phyloP scores from a whole-genome alignment of 805 yeast genomes.

The Phaffomyces opuntiae region DNA sequence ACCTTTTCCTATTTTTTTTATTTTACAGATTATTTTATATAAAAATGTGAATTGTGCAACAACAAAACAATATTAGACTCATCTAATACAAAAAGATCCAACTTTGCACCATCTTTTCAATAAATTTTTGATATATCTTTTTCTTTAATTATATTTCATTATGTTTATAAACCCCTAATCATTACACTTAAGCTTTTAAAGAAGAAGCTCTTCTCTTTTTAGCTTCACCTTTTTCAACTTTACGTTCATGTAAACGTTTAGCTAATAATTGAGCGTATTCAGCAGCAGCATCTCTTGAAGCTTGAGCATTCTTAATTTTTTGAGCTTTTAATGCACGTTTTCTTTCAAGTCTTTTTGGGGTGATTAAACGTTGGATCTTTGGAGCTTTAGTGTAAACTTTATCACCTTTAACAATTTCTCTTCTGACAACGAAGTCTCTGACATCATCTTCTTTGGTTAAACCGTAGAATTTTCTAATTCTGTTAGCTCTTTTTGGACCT shows the following conservation, averaged over 20 bases:
- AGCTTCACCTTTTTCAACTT: constrained; percentile 97
- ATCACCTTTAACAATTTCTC: constrained; percentile 97
- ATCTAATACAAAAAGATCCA: constrained; percentile 4
- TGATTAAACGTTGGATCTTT: constrained; percentile 98
- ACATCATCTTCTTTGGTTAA: constrained; percentile 89
- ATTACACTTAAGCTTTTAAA: constrained; percentile 62
- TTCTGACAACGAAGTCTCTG: constrained; percentile 88
- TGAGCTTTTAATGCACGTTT: constrained; percentile 93
- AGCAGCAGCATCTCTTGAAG: constrained; percentile 99
- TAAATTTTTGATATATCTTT: not conserved
- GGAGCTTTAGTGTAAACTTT: constrained; percentile 99
- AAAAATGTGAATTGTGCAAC: constrained; percentile 6
- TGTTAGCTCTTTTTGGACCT: constrained; percentile 99
- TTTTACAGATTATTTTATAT: constrained; percentile 6
- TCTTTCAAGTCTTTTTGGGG: constrained; percentile 99
- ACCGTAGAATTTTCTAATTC: constrained; percentile 99
- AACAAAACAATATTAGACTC: constrained; percentile 3
- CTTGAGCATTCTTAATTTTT: constrained; percentile 95
- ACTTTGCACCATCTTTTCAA: constrained; percentile 2
- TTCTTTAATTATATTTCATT: constrained; percentile 4
- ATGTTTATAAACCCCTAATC: constrained; percentile 19
- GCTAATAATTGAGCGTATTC: constrained; percentile 99
- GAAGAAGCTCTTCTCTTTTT: constrained; percentile 99
- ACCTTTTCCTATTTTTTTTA: constrained; percentile 1
- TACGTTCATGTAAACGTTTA: constrained; percentile 95